Evolutionary conservation across 805 yeast species (phyloP), one percentile per base, ranked within the genome.

Genomic region (Candida caryicola): DNA sequence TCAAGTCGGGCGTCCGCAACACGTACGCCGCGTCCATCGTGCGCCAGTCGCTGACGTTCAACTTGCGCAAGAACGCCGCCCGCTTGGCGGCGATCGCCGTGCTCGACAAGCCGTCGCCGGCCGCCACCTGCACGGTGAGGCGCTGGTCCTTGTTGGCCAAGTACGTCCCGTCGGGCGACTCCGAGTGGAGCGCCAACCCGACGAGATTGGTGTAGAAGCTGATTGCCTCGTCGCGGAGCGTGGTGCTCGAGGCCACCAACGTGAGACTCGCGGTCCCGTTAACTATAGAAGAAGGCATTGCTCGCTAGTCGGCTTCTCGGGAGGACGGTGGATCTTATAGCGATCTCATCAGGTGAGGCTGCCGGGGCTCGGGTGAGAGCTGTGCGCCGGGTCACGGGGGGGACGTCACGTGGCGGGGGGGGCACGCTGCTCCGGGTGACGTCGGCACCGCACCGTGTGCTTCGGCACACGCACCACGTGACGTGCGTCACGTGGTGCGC

Each of bases 231-330:
- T 63, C 48, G 40, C 71, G 75, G 26, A 76, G 55, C 12, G 54
- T 55, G 17, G 58, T 54, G 39, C 71, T 71, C 13, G 78, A 66
- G 8, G 90, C 86, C 45, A 69, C 68, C 29, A 79, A 60, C 13
- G 71, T 62, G 41, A 76, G 66, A 53, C 68, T 71, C 16, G 84
- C 69, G 16, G 77, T 68, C 14, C 83, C 85, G 52, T 78, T 79
- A 40, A 80, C 74, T 35, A 78, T 55, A 13, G 81, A 60, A 27
- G 57, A 47, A 15, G 44, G 17, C 47, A 38, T 43, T 10, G 34
- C 4, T 8, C n/a, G n/a, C n/a, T n/a, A n/a, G n/a, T n/a, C n/a
- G n/a, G n/a, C n/a, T n/a, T n/a, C n/a, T n/a, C n/a, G n/a, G n/a
- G n/a, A n/a, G n/a, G n/a, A n/a, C n/a, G n/a, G n/a, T n/a, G n/a